Evolutionary conservation across 108 stramenopile genomes (phyloP).

Genomic region (Heterococcus sp.): DNA sequence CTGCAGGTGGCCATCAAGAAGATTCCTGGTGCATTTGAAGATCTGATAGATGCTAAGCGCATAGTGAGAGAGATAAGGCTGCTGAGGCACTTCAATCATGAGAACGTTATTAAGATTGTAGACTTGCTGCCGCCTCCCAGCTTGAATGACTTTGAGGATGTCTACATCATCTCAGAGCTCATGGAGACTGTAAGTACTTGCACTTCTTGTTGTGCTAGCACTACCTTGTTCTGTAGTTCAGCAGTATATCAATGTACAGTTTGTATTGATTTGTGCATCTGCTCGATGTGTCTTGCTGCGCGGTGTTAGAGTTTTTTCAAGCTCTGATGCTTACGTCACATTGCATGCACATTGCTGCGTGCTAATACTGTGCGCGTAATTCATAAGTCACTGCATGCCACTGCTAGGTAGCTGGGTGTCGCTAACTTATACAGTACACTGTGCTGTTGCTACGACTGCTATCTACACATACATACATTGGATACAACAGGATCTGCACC

Average conservation of each 20-base stretch:
- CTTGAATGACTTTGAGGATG: conserved; percentile 42
- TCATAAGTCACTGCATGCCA: too few species aligned
- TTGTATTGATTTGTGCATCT: conserved; percentile 2
- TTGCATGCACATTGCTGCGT: not conserved
- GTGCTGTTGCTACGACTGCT: too few species aligned
- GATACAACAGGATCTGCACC: conserved; percentile 45
- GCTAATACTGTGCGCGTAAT: not conserved
- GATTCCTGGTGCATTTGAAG: conserved; percentile 53
- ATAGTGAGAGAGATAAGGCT: conserved; percentile 60
- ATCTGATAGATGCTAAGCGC: conserved; percentile 58
- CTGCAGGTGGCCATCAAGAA: conserved; percentile 64
- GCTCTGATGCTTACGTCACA: conserved; percentile 24
- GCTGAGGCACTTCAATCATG: conserved; percentile 53
- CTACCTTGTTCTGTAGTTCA: not conserved
- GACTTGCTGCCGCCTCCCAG: conserved; percentile 51
- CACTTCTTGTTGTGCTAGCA: not conserved
- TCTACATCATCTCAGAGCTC: conserved; percentile 60
- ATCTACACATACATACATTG: not conserved
- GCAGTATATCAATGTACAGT: not conserved
- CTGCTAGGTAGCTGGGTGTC: too few species aligned
- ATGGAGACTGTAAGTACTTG: conserved; percentile 53
- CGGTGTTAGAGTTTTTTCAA: conserved; percentile 58
- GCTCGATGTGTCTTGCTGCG: conserved; percentile 47
- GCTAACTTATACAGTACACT: too few species aligned
- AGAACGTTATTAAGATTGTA: conserved; percentile 54